Base-by-base conservation (phyloP, 2,329 filamentous ascomycete genomes). In the Chaetothyriales sp. region DNA sequence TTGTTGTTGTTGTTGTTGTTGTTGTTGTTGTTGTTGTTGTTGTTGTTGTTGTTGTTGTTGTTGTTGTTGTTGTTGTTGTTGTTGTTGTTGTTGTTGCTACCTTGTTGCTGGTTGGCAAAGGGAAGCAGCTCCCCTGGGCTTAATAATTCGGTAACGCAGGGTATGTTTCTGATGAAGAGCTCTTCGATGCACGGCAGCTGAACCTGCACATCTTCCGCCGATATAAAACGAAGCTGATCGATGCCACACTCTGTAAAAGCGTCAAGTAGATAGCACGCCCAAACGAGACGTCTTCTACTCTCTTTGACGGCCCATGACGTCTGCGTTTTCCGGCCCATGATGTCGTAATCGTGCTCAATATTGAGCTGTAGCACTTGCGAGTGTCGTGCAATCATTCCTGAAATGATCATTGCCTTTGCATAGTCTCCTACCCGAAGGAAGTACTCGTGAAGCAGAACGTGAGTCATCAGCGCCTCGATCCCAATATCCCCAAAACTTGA, bases 311-410 rank as follows among this genome's bases (percentile, higher is more conserved):
- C 29, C 9, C 4, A 37, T 13, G 29, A 37, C 4, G 29, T 37
- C 29, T 37, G 8, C 29, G 8, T 37, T 10, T 64, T 59, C 5
- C 56, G 59, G 43, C 62, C 61, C 5, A 65, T 56, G 5, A 65
- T 45, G 44, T 66, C 64, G 13, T 60, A 61, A 43, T 64, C 64
- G 44, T 63, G 62, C 51, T 66, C 64, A 5, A 65, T 44, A 46
- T 65, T 66, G 9, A 66, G 61, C 46, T 65, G 63, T 9, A 66
- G 54, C 1, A 62, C 60, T 51, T 66, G 64, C 6, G 61, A 60
- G 53, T 64, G 61, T 13, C 64, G 56, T 1, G 62, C 61, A 18
- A 61, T 63, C n/a, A 63, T 54, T 2, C 64, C 64, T 43, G 63
- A 64, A 4, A 65, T 53, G 56, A 66, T 61, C 47, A 66, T 65